Percentiles rank a stretch among this genome's conserved stretches.
Conservation (phyloP, 1,284 basidiomycete genomes). For the Cutaneotrichosporon sp. region DNA sequence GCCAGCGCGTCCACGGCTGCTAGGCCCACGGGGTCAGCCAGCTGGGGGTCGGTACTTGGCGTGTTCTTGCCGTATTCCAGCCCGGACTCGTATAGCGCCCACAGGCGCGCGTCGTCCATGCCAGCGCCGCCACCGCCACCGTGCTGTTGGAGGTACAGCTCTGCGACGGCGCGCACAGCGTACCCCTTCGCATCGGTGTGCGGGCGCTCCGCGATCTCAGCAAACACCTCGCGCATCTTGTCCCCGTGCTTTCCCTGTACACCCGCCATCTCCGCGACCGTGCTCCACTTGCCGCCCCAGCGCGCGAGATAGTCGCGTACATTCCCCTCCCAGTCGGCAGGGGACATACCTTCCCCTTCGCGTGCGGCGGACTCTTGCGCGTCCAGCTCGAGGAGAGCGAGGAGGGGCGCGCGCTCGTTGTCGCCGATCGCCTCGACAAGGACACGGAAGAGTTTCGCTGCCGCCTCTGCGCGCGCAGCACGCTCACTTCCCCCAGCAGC, state of each 20-base stretch:
- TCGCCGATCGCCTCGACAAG: conserved; percentile 21
- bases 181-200: conserved; percentile 27
- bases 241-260: conserved; percentile 13
- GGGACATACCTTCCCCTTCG: conserved; percentile 2
- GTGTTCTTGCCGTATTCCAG: conserved; percentile 31
- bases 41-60: conserved; percentile 37
- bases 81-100: conserved; percentile 32
- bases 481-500: conserved; percentile 3
- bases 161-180: conserved; percentile 22
- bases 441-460: conserved; percentile 10
- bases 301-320: conserved; percentile 30
- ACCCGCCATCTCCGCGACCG: conserved; percentile 31
- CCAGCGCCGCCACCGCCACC: conserved; percentile 9
- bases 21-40: conserved; percentile 33
- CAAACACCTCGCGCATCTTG: conserved; percentile 9
- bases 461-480: neutral
- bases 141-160: conserved; percentile 21
- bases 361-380: conserved; percentile 1
- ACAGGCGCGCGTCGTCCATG: conserved; percentile 17
- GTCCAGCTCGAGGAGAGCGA: conserved; percentile 31
- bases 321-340: conserved; percentile 20
- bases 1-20: conserved; percentile 27
- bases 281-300: conserved; percentile 35
- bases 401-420: conserved; percentile 32
- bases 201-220: conserved; percentile 1